Conservation (phyloP, 2,329 filamentous ascomycete species). For the Neopestalotiopsis clavispora region DNA sequence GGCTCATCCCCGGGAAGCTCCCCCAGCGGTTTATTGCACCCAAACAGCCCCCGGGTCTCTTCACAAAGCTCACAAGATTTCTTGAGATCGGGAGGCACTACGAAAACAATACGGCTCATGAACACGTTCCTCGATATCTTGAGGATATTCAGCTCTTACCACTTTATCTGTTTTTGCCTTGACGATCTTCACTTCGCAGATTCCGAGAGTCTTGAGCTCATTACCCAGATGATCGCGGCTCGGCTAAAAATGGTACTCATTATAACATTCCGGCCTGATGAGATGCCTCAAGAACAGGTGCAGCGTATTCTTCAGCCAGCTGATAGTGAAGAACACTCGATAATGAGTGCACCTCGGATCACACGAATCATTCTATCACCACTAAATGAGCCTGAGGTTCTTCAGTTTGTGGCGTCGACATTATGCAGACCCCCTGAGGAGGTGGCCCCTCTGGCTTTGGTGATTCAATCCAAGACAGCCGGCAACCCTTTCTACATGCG, state of each 20-base stretch:
- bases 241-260: constrained; percentile 84
- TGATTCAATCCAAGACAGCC: constrained; percentile 86
- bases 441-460: constrained; percentile 77
- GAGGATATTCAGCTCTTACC: constrained; percentile 79
- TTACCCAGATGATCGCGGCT: constrained; percentile 78
- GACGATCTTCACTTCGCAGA: constrained; percentile 94
- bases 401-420: constrained; percentile 81
- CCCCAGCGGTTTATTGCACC: constrained; percentile 37
- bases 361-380: constrained; percentile 76
- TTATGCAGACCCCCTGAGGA: constrained; percentile 76
- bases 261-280: constrained; percentile 74
- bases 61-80: constrained; percentile 64
- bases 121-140: constrained; percentile 88
- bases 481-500: constrained; percentile 92
- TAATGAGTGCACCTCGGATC: constrained; percentile 56
- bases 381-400: constrained; percentile 78
- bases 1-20: constrained; percentile 56
- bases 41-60: constrained; percentile 43
- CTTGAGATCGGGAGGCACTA: constrained; percentile 60
- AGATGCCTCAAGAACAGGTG: constrained; percentile 61
- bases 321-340: constrained; percentile 55
- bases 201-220: constrained; percentile 82
- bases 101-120: constrained; percentile 76
- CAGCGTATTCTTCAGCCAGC: constrained; percentile 58
- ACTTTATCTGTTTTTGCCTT: constrained; percentile 85